Base-by-base conservation (phyloP, 2,329 filamentous ascomycete species). In the Neopestalotiopsis sp. region DNA sequence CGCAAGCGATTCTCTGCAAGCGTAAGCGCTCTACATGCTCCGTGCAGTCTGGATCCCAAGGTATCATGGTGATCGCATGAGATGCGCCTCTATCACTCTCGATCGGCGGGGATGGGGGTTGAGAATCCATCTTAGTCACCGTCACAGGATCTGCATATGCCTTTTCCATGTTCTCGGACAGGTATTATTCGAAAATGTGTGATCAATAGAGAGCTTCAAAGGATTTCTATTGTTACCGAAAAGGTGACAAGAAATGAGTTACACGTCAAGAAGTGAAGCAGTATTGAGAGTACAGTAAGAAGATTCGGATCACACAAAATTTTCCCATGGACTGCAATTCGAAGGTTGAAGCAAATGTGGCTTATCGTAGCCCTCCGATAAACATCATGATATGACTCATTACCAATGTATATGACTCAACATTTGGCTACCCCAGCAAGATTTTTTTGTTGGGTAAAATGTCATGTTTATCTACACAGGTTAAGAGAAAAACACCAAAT, bases 11-110 rank as follows among this genome's bases (percentile, higher is more conserved):
- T 4, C 76, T 70, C 67, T 78, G 76, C 53, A 73, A 65, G 9
- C 72, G 59, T 67, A 78, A 63, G 2, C 75, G 63, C 12, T 74
- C 45, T 6, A 74, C 49, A 57, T 78, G 76, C 2, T 70, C 69
- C 0, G 57, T 20, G 1, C 75, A 76, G 7, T 75, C 68, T 0
- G 74, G 69, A 56, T 77, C 76, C 73, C 74, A 78, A 5, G 75
- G 76, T 20, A 78, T 70, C 24, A 77, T 58, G 1, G 67, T 61
- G 5, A 75, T 40, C n/a, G 45, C 5, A 2, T 24, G 45, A 24
- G 45, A 17, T n/a, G 20, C 45, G n/a, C 17, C 5, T n/a, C 17
- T 53, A 5, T 17, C 5, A 10, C 4, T 53, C 17, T 24, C 9
- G 45, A 17, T 17, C 10, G 4, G 4, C 9, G 45, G 17, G 5